These are phyloP conservation scores for Chlamydomonas sphaeroides DNA, from an alignment of 139 green algal genomes.

Conservation along the genomic window DNA sequence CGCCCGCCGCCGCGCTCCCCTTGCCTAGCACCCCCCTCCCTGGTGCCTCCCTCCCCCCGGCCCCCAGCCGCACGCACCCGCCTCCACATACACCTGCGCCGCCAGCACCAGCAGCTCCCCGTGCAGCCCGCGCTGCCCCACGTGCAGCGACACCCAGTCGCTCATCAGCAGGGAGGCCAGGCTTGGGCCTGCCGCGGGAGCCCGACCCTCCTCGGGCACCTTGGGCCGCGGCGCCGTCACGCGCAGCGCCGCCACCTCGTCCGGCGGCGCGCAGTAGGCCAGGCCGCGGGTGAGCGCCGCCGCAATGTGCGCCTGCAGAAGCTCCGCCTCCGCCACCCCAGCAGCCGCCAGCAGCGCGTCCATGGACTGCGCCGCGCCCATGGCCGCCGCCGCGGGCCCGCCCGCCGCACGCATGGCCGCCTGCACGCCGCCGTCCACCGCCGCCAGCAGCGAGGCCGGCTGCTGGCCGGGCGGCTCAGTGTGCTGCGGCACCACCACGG, in stretches of 20 bases:
- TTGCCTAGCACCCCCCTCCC: too few relatives aligned
- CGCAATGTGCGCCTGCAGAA: slow-evolving; percentile 37
- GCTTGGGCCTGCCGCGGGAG: too few relatives aligned
- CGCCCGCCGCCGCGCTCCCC: neutral
- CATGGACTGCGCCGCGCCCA: neutral
- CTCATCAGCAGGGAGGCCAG: slow-evolving; percentile 34
- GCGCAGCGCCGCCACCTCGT: too few relatives aligned
- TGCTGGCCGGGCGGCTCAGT: neutral
- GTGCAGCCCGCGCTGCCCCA: neutral
- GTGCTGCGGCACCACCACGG: neutral
- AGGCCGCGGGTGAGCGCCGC: neutral
- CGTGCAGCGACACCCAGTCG: slow-evolving; percentile 31
- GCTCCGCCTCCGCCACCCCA: slow-evolving; percentile 12
- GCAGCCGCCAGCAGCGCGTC: neutral
- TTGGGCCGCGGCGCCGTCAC: too few relatives aligned
- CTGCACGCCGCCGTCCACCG: slow-evolving; percentile 5
- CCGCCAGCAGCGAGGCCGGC: slow-evolving; percentile 11
- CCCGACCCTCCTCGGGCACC: too few relatives aligned
- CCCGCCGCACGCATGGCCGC: neutral
- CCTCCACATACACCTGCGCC: neutral
- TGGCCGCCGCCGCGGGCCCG: neutral
- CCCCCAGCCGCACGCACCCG: neutral
- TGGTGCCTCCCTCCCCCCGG: too few relatives aligned
- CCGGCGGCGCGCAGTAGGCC: slow-evolving; percentile 13
- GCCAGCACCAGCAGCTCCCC: slow-evolving; percentile 29